Evolutionary conservation across 1,284 basidiomycete genomes (phyloP).

Genomic region (Irpex rosettiformis): DNA sequence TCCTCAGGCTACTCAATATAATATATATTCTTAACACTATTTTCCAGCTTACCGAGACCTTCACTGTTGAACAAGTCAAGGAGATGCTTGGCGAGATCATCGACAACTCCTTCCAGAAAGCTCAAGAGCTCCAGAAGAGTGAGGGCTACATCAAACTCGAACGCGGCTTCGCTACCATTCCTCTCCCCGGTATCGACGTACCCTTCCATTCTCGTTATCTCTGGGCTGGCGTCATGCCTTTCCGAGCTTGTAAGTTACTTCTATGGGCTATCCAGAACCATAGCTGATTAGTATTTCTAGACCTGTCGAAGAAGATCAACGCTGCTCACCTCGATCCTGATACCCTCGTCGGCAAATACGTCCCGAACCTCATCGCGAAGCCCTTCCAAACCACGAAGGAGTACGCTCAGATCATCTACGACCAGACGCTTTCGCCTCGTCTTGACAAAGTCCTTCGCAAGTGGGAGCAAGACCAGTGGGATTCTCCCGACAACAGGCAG

Average conservation of each 20-base stretch:
- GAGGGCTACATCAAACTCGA: conserved; percentile 94
- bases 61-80: conserved; percentile 85
- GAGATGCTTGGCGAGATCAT: conserved; percentile 92
- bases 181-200: conserved; percentile 96
- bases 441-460: conserved; percentile 90
- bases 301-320: conserved; percentile 98
- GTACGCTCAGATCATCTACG: conserved; percentile 94
- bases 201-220: conserved; percentile 99
- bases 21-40: conserved; percentile 7
- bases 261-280: conserved; percentile 15
- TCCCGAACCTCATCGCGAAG: conserved; percentile 94
- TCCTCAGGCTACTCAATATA: neutral
- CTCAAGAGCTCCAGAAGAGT: conserved; percentile 75
- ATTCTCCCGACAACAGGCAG: conserved; percentile 76
- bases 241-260: conserved; percentile 77
- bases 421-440: conserved; percentile 90
- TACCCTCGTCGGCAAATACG: conserved; percentile 91
- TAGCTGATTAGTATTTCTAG: conserved; percentile 37
- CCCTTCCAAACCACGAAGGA: conserved; percentile 90
- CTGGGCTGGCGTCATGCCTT: conserved; percentile 98
- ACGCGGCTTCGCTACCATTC: conserved; percentile 94
- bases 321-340: conserved; percentile 88
- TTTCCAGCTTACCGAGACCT: conserved; percentile 80
- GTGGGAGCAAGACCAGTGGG: conserved; percentile 95
- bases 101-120: conserved; percentile 75